Conservation (phyloP, 768 basidiomycete species). For the Cystofilobasidium capitatum region DNA sequence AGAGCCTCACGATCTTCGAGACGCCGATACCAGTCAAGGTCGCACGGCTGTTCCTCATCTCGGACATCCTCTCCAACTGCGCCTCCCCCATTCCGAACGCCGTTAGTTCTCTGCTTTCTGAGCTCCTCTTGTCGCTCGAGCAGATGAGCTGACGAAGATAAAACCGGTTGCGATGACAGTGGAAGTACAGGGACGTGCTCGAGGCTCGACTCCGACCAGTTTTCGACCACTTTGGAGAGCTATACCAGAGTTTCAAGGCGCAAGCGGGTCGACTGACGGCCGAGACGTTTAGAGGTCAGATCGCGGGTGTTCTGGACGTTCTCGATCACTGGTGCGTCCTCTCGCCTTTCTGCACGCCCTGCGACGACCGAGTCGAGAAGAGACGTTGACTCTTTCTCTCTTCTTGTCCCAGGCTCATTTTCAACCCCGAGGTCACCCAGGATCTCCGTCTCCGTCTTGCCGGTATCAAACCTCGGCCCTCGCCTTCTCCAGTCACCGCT, state of each 20-base stretch:
- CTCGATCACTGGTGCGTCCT: conserved; percentile 77
- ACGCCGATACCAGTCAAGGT: conserved; percentile 97
- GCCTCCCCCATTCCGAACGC: conserved; percentile 28
- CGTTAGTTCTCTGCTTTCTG: conserved; percentile 4
- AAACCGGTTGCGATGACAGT: conserved; percentile 45
- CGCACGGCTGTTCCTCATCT: conserved; percentile 86
- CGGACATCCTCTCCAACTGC: conserved; percentile 96
- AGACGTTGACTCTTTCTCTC: background rate
- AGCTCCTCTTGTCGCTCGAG: background rate
- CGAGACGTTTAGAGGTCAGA: conserved; percentile 89
- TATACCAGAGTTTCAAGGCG: conserved; percentile 62
- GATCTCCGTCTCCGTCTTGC: conserved; percentile 67
- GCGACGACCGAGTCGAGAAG: background rate
- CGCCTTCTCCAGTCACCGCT: conserved; percentile 40
- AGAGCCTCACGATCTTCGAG: conserved; percentile 76
- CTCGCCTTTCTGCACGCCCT: background rate
- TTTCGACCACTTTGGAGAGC: conserved; percentile 87
- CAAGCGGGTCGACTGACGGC: conserved; percentile 95
- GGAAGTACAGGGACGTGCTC: conserved; percentile 94
- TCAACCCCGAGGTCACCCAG: conserved; percentile 71
- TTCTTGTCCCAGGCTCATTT: conserved; percentile 57
- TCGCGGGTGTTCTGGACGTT: conserved; percentile 76
- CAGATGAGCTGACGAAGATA: background rate
- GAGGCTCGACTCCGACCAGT: conserved; percentile 83
- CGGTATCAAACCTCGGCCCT: conserved; percentile 40